Base-by-base conservation (phyloP, 768 basidiomycete species). In the Crepidotus variabilis region DNA sequence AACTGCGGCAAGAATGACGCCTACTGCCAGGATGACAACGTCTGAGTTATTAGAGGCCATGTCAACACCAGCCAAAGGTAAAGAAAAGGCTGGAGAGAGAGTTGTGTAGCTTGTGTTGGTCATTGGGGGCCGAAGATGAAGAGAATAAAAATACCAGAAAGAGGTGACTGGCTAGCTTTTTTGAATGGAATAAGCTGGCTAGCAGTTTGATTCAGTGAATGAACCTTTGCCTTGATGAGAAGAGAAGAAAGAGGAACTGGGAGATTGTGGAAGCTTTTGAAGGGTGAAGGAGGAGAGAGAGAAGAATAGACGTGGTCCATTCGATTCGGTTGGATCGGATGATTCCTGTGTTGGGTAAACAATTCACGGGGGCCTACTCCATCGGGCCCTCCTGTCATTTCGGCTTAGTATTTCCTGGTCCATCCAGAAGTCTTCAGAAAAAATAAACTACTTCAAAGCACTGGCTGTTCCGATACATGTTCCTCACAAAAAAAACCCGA, bases 1-100 rank as follows among this genome's bases (percentile, higher is more conserved):
- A 56, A 83, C 74, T 23, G 83, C 86, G 18, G 90, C 92, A 46
- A 92, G 79, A 58, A 84, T 78, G 54, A 92, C 82, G 53, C 92
- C 91, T 45, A 94, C 69, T 45, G 79, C 75, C 58, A 95, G 81
- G 58, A 94, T 78, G 64, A 84, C 66, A 47, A 88, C 72, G 71
- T 95, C 92, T 47, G 90, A 87, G 36, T 85, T 78, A 14, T 86
- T 83, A 6, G 81, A 67, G 61, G 82, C 71, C 57, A 87, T 77
- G 85, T 88, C 86, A 57, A 69, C 63, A 57, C 68, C 59, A 33
- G 71, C 65, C 45, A 74, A 60, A 55, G 70, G 62, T 50, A 68
- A 61, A 28, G 70, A 69, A 52, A 74, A 65, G 55, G 69, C 75
- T 79, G 74, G 65, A 14, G 71, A 68, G 68, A 73, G 70, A 55